A percentile compares a stretch with the other conserved stretches of the same genome.
Evolutionary conservation across 208 protist genomes (phyloP).

Genomic region (Trypanosoma caninum): DNA sequence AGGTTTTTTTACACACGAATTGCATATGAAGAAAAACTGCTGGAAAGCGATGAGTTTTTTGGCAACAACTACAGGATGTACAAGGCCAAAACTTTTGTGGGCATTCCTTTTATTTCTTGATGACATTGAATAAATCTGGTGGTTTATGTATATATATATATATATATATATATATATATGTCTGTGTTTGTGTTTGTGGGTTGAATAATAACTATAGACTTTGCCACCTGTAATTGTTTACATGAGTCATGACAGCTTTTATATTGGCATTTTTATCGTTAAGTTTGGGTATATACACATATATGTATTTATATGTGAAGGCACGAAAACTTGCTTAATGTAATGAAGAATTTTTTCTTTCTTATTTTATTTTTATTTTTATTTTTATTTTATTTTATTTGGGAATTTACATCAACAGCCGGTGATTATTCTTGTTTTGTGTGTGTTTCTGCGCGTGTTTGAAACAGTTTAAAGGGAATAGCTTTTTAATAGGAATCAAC

Average conservation of each 20-base stretch:
- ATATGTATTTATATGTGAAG: no score
- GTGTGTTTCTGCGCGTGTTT: background rate
- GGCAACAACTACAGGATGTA: constrained; percentile 87
- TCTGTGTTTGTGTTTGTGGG: background rate
- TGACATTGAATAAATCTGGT: background rate
- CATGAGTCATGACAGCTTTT: no score
- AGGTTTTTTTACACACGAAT: constrained; percentile 92
- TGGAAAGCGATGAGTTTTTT: constrained; percentile 85
- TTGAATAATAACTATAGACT: no score
- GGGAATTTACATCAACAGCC: no score
- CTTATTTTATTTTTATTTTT: background rate
- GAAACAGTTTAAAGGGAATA: background rate
- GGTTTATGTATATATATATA: background rate
- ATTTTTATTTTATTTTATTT: constrained; percentile 10
- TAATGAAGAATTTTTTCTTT: background rate
- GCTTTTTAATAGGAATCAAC: background rate
- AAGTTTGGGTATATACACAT: no score
- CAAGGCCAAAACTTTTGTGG: constrained; percentile 48
- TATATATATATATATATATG: constrained; percentile 7
- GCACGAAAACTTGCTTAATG: no score
- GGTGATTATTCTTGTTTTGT: background rate
- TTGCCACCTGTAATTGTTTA: no score
- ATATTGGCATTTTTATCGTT: no score
- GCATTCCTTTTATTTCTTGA: constrained; percentile 90
- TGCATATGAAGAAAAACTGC: constrained; percentile 78